Conservation (phyloP, 495 filamentous ascomycete genomes). For the Penicillium maclennaniae region DNA sequence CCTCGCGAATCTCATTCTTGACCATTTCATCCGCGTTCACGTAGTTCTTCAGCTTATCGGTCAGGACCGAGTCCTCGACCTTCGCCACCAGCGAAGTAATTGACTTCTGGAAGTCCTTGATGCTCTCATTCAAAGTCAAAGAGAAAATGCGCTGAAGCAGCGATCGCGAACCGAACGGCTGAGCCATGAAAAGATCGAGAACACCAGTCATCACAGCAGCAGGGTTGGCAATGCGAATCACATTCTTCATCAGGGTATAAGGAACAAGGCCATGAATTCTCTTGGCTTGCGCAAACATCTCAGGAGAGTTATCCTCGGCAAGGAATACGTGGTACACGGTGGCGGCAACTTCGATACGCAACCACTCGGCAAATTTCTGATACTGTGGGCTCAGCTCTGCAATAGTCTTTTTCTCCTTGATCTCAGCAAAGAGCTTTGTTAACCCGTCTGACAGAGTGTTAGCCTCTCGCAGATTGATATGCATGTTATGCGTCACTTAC, state of each 20-base stretch:
- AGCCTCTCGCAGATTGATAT: background rate
- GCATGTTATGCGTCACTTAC: slow-evolving; percentile 44
- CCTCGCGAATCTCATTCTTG: slow-evolving; percentile 68
- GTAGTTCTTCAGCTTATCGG: slow-evolving; percentile 76
- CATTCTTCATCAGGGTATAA: slow-evolving; percentile 90
- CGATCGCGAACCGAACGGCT: slow-evolving; percentile 85
- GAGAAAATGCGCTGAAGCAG: slow-evolving; percentile 91
- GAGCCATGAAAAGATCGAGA: slow-evolving; percentile 90
- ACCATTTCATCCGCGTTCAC: slow-evolving; percentile 65
- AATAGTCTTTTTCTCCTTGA: slow-evolving; percentile 80
- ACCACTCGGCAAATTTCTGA: slow-evolving; percentile 97
- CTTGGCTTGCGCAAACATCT: slow-evolving; percentile 90
- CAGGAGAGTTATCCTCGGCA: slow-evolving; percentile 95
- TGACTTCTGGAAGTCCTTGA: slow-evolving; percentile 73
- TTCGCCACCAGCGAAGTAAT: slow-evolving; percentile 73
- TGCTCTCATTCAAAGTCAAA: slow-evolving; percentile 86
- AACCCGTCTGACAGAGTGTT: slow-evolving; percentile 60
- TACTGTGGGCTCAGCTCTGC: slow-evolving; percentile 89
- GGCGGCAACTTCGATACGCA: slow-evolving; percentile 94
- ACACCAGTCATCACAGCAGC: slow-evolving; percentile 92
- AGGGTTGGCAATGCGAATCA: slow-evolving; percentile 92
- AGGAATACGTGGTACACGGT: slow-evolving; percentile 97
- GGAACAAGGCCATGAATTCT: slow-evolving; percentile 90
- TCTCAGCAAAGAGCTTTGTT: slow-evolving; percentile 89
- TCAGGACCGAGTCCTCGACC: slow-evolving; percentile 75